Evolutionary conservation across 2,329 filamentous ascomycete genomes (phyloP), one percentile per base, ranked within the genome.

Genomic region (Leptoxyphium fumago): DNA sequence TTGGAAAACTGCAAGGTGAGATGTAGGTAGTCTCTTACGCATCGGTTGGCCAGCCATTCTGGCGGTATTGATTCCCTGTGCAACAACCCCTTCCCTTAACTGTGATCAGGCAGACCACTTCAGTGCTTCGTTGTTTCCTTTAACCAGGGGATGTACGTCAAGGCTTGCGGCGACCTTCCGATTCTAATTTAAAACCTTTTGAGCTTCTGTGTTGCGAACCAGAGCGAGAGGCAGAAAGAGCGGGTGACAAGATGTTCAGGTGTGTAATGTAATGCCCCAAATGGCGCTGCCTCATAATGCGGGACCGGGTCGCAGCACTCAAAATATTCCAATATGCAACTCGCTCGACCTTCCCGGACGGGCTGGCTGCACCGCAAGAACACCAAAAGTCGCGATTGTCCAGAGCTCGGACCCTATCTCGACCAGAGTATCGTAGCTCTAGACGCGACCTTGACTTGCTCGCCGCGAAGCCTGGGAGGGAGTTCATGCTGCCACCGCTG

Each of bases 11-110:
- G 44, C 40, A 40, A 28, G 11, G 13, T 21, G 11, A 7, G 10
- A 40, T 9, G 9, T 15, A 17, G 10, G 9, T 21, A 17, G 42
- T 40, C 44, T 65, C 73, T 50, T 70, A 78, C 74, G 74, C 71
- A 78, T 71, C 32, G 32, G 32, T 50, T 50, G 51, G 44, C 51
- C 53, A 39, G 74, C 73, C 73, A 77, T 77, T 44, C 66, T 75
- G 38, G 32, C 32, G 15, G 15, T 36, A 15, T 36, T 26, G 21
- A 26, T 26, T 26, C 21, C 3, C 21, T 36, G 4, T 36, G 32
- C 13, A 5, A 5, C 11, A 36, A 36, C 11, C 32, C 32, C 15
- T 15, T 36, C 15, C 32, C 13, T 13, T 36, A 5, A 3, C 42
- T 42, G 5, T 40, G 26, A 21, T 21, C 21, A 41, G 41, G 42